A percentile compares a stretch with the other conserved stretches of the same genome.
phyloP scores from a whole-genome alignment of 129 eudicot genomes.

The Erigeron canadensis region DNA sequence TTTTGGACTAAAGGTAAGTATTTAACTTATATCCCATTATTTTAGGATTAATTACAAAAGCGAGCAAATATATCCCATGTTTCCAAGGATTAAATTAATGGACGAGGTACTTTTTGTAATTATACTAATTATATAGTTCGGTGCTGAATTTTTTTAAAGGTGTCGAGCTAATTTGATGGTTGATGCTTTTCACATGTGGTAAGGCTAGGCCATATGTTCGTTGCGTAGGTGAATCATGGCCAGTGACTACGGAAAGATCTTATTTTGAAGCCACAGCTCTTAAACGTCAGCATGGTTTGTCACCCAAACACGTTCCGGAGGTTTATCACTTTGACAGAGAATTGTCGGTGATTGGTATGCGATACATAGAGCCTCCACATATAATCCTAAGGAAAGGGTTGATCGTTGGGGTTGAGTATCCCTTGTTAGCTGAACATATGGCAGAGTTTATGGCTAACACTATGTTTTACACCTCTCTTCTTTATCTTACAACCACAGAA shows the following conservation, averaged over 20 bases:
- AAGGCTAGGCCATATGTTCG: constrained; percentile 96
- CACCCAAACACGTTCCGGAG: constrained; percentile 85
- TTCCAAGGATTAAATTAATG: no score
- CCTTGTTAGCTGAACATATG: constrained; percentile 78
- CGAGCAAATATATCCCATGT: no score
- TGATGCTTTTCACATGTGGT: constrained; percentile 12
- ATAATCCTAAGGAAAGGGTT: constrained; percentile 85
- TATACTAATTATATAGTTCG: no score
- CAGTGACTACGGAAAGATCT: constrained; percentile 91
- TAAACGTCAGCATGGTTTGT: constrained; percentile 67
- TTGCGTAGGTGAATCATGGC: constrained; percentile 96
- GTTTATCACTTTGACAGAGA: constrained; percentile 86
- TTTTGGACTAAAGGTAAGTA: no score
- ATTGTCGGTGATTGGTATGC: constrained; percentile 93
- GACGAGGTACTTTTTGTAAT: no score
- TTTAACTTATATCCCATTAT: no score
- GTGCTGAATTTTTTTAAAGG: no score
- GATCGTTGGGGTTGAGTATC: constrained; percentile 83
- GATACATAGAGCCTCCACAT: constrained; percentile 89
- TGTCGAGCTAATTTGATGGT: not conserved
- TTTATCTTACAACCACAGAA: constrained; percentile 80
- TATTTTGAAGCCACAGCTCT: constrained; percentile 79
- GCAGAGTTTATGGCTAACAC: constrained; percentile 88
- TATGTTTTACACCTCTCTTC: constrained; percentile 82
- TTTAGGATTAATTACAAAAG: no score